phyloP scores from a whole-genome alignment of 140 eudicot species.

The Ambrosia hybrid region DNA sequence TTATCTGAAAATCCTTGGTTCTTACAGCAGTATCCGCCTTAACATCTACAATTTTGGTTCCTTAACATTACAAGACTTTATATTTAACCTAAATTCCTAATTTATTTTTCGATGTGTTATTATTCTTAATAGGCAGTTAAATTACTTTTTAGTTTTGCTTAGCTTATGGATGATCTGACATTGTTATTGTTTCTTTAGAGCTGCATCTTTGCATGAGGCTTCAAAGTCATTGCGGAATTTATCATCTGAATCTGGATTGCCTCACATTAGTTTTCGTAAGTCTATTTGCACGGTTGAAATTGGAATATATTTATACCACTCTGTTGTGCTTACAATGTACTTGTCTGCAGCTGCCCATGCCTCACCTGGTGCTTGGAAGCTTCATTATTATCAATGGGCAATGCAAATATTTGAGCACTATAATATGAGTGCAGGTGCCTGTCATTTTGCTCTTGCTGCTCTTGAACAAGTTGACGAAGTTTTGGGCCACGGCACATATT shows the following conservation, averaged over 20 bases:
- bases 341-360: constrained; percentile 53
- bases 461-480: constrained; percentile 99
- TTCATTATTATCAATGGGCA: constrained; percentile 95
- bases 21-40: neutral
- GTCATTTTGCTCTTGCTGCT: constrained; percentile 96
- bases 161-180: constrained; percentile 16
- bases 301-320: neutral
- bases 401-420: constrained; percentile 98
- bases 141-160: neutral
- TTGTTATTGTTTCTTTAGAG: constrained; percentile 49
- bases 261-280: constrained; percentile 67
- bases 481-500: constrained; percentile 10
- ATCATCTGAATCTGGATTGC: constrained; percentile 70
- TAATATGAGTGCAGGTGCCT: constrained; percentile 81
- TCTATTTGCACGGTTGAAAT: constrained; percentile 19
- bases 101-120: neutral
- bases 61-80: neutral
- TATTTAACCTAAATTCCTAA: neutral
- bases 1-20: neutral
- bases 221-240: constrained; percentile 65
- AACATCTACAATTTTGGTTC: constrained; percentile 3
- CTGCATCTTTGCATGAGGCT: constrained; percentile 83
- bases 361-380: constrained; percentile 88
- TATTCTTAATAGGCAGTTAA: neutral
- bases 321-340: constrained; percentile 15